A percentile compares a stretch with the other conserved stretches of the same genome.
phyloP scores from a whole-genome alignment of 2,329 filamentous ascomycete species.

The Alternaria arbusti region DNA sequence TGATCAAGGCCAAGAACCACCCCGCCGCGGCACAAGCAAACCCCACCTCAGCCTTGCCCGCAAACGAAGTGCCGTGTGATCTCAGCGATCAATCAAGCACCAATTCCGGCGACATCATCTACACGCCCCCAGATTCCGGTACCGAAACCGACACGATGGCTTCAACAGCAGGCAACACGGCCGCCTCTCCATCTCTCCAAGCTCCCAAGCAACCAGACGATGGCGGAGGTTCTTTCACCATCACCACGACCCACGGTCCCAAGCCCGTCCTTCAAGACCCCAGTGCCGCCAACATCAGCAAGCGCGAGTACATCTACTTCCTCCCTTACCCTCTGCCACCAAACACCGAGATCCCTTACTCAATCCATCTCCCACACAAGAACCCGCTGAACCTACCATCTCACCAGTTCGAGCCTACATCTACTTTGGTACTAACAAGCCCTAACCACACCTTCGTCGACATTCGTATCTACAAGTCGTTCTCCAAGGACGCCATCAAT shows the following conservation, averaged over 20 bases:
- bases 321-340: conserved; percentile 49
- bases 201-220: not conserved
- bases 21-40: not conserved
- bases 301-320: conserved; percentile 66
- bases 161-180: not conserved
- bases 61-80: not conserved
- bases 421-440: conserved; percentile 69
- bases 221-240: conserved; percentile 3
- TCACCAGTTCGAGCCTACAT: conserved; percentile 61
- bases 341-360: conserved; percentile 36
- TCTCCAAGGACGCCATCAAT: not conserved
- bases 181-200: not conserved
- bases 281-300: conserved; percentile 9
- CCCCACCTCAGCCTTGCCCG: too few relatives aligned
- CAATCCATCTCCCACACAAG: conserved; percentile 25
- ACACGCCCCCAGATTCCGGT: conserved; percentile 4
- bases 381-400: conserved; percentile 34
- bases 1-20: not conserved
- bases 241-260: not conserved
- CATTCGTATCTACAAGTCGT: conserved; percentile 58
- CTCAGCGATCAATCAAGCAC: not conserved
- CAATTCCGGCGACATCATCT: conserved; percentile 4
- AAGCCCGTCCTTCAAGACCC: not conserved
- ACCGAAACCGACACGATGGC: conserved; percentile 5
- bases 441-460: conserved; percentile 66